phyloP scores from a whole-genome alignment of 1,139 yeast species.

The Yamadazyma oceani region DNA sequence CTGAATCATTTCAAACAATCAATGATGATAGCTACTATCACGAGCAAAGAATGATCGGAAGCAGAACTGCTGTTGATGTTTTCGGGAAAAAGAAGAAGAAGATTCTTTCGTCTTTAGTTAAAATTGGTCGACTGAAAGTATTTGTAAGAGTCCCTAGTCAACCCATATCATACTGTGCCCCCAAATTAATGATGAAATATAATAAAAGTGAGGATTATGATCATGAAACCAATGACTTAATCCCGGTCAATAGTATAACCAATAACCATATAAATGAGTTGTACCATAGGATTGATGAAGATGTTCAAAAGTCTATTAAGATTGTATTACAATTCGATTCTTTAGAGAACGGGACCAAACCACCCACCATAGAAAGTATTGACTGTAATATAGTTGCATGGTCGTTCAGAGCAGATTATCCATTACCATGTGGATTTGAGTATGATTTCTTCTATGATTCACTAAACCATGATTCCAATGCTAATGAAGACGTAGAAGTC shows the following conservation, averaged over 20 bases:
- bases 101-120: constrained; percentile 34
- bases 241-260: constrained; percentile 21
- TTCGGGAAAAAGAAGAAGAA: constrained; percentile 42
- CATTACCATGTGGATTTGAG: constrained; percentile 40
- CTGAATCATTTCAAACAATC: background rate
- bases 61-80: constrained; percentile 21
- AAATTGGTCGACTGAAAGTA: constrained; percentile 37
- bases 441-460: constrained; percentile 45
- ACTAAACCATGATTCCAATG: constrained; percentile 19
- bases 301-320: constrained; percentile 24
- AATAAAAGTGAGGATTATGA: constrained; percentile 20
- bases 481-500: constrained; percentile 28
- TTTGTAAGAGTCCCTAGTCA: constrained; percentile 35
- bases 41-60: constrained; percentile 31
- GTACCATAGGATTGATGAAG: constrained; percentile 30
- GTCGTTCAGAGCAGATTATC: constrained; percentile 45
- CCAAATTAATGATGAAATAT: constrained; percentile 39
- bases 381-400: constrained; percentile 43
- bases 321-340: constrained; percentile 26
- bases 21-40: constrained; percentile 19
- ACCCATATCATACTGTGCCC: constrained; percentile 39
- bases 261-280: constrained; percentile 30
- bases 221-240: constrained; percentile 13
- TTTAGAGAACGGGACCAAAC: constrained; percentile 23
- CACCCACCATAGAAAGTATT: constrained; percentile 34